A percentile compares a stretch with the other conserved stretches of the same genome.
phyloP scores from a whole-genome alignment of 257 asterid genomes.

The Buddleja alternifolia region DNA sequence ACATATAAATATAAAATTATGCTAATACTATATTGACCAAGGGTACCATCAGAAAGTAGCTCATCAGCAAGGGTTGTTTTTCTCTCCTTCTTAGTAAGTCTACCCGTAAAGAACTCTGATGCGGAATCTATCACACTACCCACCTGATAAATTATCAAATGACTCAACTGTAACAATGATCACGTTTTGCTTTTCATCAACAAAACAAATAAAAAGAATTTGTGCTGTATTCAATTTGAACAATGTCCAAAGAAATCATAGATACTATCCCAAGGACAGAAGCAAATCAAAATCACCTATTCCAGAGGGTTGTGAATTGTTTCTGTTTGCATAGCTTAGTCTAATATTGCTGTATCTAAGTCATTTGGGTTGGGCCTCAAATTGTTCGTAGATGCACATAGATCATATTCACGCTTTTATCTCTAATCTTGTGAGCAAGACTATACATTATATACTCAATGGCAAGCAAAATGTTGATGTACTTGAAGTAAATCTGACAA shows the following conservation, averaged over 20 bases:
- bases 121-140: slow-evolving; percentile 51
- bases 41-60: slow-evolving; percentile 43
- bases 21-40: slow-evolving; percentile 33
- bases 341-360: too few species aligned
- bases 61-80: slow-evolving; percentile 49
- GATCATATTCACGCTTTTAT: background rate
- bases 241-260: too few species aligned
- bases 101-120: slow-evolving; percentile 45
- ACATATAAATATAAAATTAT: too few species aligned
- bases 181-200: too few species aligned
- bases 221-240: too few species aligned
- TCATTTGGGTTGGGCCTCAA: background rate
- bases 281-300: background rate
- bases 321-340: background rate
- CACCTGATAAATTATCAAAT: slow-evolving; percentile 36
- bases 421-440: background rate
- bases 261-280: too few species aligned
- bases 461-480: background rate
- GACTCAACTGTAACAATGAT: background rate
- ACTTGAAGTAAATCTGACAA: background rate
- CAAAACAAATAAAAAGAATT: too few species aligned
- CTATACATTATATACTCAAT: background rate
- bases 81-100: slow-evolving; percentile 61
- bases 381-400: background rate
- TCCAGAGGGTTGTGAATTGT: background rate